These are phyloP conservation scores for Thalassiosira mediterranea DNA, from an alignment of 352 stramenopile species.

Conservation along the genomic window DNA sequence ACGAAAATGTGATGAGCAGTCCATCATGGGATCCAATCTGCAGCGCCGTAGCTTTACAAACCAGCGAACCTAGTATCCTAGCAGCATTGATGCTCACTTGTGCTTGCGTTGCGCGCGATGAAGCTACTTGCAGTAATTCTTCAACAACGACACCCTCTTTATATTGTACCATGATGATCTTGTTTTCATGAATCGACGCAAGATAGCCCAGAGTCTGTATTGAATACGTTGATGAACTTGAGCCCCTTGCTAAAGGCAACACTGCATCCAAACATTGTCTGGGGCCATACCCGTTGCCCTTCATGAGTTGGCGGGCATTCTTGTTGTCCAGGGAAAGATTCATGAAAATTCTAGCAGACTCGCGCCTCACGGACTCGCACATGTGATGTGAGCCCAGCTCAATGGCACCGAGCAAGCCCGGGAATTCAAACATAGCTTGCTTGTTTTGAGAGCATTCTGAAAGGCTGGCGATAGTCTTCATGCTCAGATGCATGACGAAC, in stretches of 20 bases:
- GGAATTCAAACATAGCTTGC: constrained; percentile 25
- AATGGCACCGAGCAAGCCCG: constrained; percentile 27
- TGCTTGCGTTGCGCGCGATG: constrained; percentile 7
- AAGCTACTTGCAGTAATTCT: constrained; percentile 29
- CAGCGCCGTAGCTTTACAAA: constrained; percentile 32
- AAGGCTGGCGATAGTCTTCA: constrained; percentile 47
- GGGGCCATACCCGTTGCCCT: constrained; percentile 32
- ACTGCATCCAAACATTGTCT: constrained; percentile 22
- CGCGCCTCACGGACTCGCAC: constrained; percentile 29
- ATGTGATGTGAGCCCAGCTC: constrained; percentile 42
- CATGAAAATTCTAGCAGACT: constrained; percentile 43
- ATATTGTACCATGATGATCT: constrained; percentile 46
- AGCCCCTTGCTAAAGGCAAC: constrained; percentile 1
- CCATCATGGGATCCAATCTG: constrained; percentile 11
- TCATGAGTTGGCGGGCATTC: constrained; percentile 37
- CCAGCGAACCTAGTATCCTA: constrained; percentile 30
- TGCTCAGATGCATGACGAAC: constrained; percentile 46
- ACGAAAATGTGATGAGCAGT: constrained; percentile 40
- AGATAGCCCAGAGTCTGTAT: constrained; percentile 37
- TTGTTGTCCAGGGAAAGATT: constrained; percentile 40
- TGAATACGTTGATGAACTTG: constrained; percentile 14
- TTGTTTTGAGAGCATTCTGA: constrained; percentile 49
- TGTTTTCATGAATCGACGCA: constrained; percentile 32
- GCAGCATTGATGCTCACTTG: constrained; percentile 30
- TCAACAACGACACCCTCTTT: constrained; percentile 35